phyloP scores from a whole-genome alignment of 1,284 basidiomycete genomes.

The Cystobasidium slooffiae region DNA sequence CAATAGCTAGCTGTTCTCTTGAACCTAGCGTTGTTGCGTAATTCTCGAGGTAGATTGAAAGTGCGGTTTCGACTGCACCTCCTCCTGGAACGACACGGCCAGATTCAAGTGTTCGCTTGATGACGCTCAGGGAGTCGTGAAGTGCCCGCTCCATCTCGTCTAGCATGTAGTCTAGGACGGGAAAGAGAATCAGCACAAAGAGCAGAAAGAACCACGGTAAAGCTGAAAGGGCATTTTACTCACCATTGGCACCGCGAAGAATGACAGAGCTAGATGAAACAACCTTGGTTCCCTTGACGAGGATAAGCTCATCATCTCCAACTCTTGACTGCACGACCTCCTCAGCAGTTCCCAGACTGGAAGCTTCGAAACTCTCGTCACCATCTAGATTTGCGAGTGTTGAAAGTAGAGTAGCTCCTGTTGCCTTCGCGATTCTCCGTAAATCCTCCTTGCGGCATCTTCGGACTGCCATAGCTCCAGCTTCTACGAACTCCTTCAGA shows the following conservation, averaged over 20 bases:
- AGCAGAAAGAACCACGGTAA: not conserved
- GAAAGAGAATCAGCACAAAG: not conserved
- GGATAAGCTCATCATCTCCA: slow-evolving; percentile 96
- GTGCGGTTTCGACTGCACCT: slow-evolving; percentile 93
- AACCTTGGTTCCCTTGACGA: slow-evolving; percentile 96
- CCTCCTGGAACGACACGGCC: slow-evolving; percentile 96
- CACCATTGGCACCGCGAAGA: slow-evolving; percentile 84
- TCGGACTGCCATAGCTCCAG: slow-evolving; percentile 97
- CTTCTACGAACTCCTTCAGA: slow-evolving; percentile 98
- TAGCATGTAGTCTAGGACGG: slow-evolving; percentile 81
- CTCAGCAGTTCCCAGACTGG: slow-evolving; percentile 85
- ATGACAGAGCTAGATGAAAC: slow-evolving; percentile 93
- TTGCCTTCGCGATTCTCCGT: slow-evolving; percentile 94
- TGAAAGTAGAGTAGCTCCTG: slow-evolving; percentile 89
- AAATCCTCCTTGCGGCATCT: slow-evolving; percentile 98
- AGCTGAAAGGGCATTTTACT: slow-evolving; percentile 16
- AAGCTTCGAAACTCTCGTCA: slow-evolving; percentile 95
- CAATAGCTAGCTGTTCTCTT: slow-evolving; percentile 96
- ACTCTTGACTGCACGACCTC: slow-evolving; percentile 97
- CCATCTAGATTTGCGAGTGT: slow-evolving; percentile 96
- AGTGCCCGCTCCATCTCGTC: slow-evolving; percentile 99
- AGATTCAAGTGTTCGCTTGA: slow-evolving; percentile 97
- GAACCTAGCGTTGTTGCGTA: slow-evolving; percentile 98
- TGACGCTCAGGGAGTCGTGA: slow-evolving; percentile 91
- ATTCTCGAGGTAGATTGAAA: slow-evolving; percentile 98